These are phyloP conservation scores for Aspergillus incahuasiensis DNA, from an alignment of 495 filamentous ascomycete species.

Conservation along the genomic window DNA sequence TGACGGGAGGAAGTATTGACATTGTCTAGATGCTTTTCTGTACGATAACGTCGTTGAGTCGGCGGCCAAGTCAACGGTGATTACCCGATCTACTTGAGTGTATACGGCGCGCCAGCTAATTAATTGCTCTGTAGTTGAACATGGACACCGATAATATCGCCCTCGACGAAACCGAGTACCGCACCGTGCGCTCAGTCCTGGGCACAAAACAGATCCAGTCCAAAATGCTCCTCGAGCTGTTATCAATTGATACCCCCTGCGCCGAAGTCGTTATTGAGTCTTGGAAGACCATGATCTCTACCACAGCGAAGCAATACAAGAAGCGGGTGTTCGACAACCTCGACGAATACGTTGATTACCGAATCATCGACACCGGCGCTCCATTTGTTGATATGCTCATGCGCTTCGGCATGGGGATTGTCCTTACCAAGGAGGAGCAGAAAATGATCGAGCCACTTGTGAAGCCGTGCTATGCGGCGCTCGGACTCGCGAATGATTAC, in stretches of 20 bases:
- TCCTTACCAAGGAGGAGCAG: constrained; percentile 16
- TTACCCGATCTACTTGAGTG: no score
- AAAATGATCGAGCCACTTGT: constrained; percentile 10
- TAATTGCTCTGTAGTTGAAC: constrained; percentile 12
- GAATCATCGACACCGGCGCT: constrained; percentile 24
- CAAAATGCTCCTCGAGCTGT: constrained; percentile 24
- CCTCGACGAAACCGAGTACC: constrained; percentile 22
- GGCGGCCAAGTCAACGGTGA: constrained; percentile 16
- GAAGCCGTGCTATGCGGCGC: constrained; percentile 20
- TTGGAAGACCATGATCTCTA: constrained; percentile 24
- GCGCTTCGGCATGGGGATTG: constrained; percentile 22
- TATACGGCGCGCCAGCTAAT: no score
- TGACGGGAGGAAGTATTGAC: not conserved
- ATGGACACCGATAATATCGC: constrained; percentile 15
- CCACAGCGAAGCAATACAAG: constrained; percentile 21
- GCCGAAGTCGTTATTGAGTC: constrained; percentile 19
- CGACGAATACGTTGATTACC: constrained; percentile 23
- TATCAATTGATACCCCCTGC: constrained; percentile 18
- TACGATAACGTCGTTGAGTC: constrained; percentile 27
- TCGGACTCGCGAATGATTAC: constrained; percentile 23
- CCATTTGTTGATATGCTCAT: constrained; percentile 21
- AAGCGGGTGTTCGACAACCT: constrained; percentile 14
- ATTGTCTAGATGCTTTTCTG: constrained; percentile 15
- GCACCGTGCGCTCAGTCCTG: constrained; percentile 19
- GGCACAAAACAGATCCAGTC: constrained; percentile 26